phyloP scores from a whole-genome alignment of 2,329 filamentous ascomycete genomes.

The Colletotrichum echinochloae region DNA sequence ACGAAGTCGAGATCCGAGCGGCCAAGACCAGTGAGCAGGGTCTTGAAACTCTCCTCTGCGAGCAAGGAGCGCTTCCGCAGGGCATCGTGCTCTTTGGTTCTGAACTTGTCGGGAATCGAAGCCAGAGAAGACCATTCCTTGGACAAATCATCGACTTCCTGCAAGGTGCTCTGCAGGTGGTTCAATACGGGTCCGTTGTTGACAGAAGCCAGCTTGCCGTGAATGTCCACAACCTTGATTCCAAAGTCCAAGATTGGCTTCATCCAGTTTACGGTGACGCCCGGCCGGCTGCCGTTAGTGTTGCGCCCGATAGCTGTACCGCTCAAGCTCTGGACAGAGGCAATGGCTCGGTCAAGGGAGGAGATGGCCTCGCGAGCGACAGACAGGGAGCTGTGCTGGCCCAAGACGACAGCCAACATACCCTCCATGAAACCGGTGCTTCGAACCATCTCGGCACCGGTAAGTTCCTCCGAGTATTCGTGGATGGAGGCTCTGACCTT shows the following conservation, averaged over 20 bases:
- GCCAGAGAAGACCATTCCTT: constrained; percentile 57
- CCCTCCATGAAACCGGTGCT: constrained; percentile 91
- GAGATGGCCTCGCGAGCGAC: constrained; percentile 52
- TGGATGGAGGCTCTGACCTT: constrained; percentile 74
- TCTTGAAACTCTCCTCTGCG: constrained; percentile 7
- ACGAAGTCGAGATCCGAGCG: constrained; percentile 73
- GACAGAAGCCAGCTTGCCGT: constrained; percentile 71
- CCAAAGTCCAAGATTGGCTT: constrained; percentile 74
- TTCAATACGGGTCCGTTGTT: constrained; percentile 60
- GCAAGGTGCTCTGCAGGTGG: constrained; percentile 63
- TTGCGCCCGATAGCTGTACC: constrained; percentile 36
- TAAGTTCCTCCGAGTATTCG: constrained; percentile 88
- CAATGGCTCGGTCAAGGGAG: constrained; percentile 40
- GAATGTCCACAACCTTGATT: constrained; percentile 71
- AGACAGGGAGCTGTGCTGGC: constrained; percentile 67
- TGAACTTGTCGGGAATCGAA: constrained; percentile 64
- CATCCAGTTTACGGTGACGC: constrained; percentile 67
- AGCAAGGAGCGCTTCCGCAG: constrained; percentile 42
- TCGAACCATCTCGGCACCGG: constrained; percentile 80
- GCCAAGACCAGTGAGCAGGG: not conserved
- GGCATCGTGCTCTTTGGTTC: constrained; percentile 58
- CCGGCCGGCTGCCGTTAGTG: constrained; percentile 45
- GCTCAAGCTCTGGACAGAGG: constrained; percentile 42
- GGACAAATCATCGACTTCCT: constrained; percentile 59
- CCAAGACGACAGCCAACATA: constrained; percentile 74